Percentiles rank a stretch among this genome's conserved stretches.
phyloP scores from a whole-genome alignment of 2,329 filamentous ascomycete species.

The Xylaria sp. region DNA sequence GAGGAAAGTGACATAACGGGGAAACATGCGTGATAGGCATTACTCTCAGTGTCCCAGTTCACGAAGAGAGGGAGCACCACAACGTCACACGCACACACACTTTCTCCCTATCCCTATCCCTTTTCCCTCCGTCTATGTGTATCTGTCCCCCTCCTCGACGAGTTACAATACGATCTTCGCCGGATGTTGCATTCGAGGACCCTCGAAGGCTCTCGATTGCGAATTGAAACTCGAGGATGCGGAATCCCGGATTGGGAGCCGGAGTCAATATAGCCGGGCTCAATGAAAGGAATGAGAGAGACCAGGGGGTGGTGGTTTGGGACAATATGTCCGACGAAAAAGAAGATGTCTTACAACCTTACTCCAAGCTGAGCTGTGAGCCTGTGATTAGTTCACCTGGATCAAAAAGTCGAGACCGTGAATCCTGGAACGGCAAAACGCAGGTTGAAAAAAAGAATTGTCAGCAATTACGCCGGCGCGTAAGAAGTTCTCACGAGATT shows the following conservation, averaged over 20 bases:
- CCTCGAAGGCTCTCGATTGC: background rate
- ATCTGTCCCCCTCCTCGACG: background rate
- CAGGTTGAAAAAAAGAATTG: too few relatives aligned
- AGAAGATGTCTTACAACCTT: background rate
- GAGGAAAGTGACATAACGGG: background rate
- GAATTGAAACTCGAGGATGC: background rate
- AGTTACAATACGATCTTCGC: too few relatives aligned
- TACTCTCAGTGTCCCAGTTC: background rate
- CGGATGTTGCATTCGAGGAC: background rate
- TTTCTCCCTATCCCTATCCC: background rate
- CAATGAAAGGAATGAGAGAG: background rate
- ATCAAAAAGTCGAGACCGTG: background rate
- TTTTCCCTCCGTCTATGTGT: background rate
- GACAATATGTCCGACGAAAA: background rate
- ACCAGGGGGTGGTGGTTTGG: background rate
- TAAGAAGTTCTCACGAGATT: too few relatives aligned
- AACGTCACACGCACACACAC: background rate
- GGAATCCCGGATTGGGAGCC: background rate
- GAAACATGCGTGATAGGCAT: background rate
- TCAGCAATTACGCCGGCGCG: too few relatives aligned
- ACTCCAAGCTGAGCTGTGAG: background rate
- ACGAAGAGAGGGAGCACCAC: background rate
- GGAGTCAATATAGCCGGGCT: background rate
- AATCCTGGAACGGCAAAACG: background rate
- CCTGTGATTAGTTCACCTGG: background rate